Percentiles rank a stretch among this genome's conserved stretches.
These are phyloP conservation scores for Capsicum chinense DNA, from an alignment of 257 asterid genomes.

Conservation along the genomic window DNA sequence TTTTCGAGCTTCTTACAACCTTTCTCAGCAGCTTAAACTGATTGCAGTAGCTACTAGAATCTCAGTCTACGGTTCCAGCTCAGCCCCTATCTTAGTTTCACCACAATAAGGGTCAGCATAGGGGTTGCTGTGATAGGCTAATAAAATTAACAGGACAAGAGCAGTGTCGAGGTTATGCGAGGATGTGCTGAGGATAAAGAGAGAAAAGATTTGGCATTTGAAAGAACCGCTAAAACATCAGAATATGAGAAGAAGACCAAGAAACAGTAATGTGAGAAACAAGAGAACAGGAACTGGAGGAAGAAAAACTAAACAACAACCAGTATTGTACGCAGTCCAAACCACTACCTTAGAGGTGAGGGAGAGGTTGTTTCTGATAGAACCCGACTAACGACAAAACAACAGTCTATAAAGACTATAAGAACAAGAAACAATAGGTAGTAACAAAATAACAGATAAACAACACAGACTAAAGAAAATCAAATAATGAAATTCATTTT, in stretches of 20 bases:
- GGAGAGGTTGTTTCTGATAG: not conserved
- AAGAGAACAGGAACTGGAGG: not conserved
- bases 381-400: too few relatives aligned
- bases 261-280: not conserved
- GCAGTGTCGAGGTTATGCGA: too few relatives aligned
- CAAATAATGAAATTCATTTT: slow-evolving; percentile 20
- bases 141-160: not conserved
- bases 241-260: not conserved
- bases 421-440: too few relatives aligned
- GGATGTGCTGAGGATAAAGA: not conserved
- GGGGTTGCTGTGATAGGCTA: not conserved
- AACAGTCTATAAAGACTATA: too few relatives aligned
- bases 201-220: slow-evolving; percentile 15
- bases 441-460: too few relatives aligned
- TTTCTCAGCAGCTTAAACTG: not conserved
- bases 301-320: not conserved
- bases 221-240: not conserved
- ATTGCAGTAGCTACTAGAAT: not conserved
- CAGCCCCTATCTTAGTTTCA: not conserved
- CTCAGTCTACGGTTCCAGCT: not conserved
- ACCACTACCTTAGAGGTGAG: not conserved
- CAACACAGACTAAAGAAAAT: not conserved
- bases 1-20: not conserved
- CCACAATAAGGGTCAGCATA: not conserved
- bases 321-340: not conserved